Conservation (phyloP, 495 filamentous ascomycete species). For the Lophiostoma macrostomum region DNA sequence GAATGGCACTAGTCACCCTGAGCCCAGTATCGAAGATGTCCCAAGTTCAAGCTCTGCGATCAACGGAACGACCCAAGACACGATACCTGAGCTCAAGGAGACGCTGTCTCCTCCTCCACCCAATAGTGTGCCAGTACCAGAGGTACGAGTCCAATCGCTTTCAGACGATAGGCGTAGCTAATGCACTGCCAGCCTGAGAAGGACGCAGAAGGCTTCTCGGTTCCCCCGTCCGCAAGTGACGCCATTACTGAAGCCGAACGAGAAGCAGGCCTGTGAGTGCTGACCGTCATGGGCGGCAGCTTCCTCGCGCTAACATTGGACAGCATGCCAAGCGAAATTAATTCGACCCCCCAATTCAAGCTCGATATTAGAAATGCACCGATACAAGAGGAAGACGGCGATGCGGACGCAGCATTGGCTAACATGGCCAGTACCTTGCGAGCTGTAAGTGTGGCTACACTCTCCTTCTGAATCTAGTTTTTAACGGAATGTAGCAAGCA, state of each 20-base stretch:
- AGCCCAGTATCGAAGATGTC: constrained; percentile 5
- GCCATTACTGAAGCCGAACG: constrained; percentile 80
- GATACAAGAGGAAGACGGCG: constrained; percentile 85
- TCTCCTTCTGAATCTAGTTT: too few relatives aligned
- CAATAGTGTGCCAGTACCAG: constrained; percentile 10
- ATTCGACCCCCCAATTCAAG: constrained; percentile 62
- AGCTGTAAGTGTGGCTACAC: constrained; percentile 49
- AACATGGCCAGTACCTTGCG: constrained; percentile 86
- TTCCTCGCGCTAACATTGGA: neutral
- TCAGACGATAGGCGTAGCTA: neutral
- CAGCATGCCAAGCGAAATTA: constrained; percentile 19
- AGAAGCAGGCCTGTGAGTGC: constrained; percentile 60
- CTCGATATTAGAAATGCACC: constrained; percentile 90
- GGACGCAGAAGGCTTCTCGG: constrained; percentile 65
- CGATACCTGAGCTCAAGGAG: constrained; percentile 36
- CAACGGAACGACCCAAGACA: constrained; percentile 31
- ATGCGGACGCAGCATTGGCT: constrained; percentile 83
- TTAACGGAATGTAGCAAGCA: too few relatives aligned
- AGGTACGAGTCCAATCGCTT: constrained; percentile 11
- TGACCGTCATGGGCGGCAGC: neutral
- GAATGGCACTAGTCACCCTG: constrained; percentile 23
- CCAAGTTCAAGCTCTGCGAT: constrained; percentile 16
- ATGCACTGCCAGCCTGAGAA: constrained; percentile 44
- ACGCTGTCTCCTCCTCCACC: constrained; percentile 34
- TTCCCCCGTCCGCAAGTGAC: constrained; percentile 66